Conservation (phyloP, 78 protist species). For the Isochrysis galbana region DNA sequence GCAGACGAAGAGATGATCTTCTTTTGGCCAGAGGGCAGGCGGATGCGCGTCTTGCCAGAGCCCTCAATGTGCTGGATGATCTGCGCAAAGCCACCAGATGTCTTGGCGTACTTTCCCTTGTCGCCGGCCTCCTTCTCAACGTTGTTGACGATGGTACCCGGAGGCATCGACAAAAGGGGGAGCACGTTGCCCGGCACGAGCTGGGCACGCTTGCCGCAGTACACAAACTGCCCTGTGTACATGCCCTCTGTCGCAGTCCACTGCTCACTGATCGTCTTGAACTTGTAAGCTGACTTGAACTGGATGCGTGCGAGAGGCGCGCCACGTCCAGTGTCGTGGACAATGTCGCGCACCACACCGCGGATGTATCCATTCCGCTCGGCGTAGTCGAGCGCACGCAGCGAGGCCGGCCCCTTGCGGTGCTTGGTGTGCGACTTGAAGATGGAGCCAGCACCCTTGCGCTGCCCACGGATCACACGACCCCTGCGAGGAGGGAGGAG, state of each 20-base stretch:
- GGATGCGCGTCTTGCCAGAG: slow-evolving; percentile 87
- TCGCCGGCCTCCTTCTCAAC: slow-evolving; percentile 94
- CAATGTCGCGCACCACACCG: slow-evolving; percentile 86
- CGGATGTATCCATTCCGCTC: slow-evolving; percentile 96
- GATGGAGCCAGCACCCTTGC: slow-evolving; percentile 70
- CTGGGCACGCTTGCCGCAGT: slow-evolving; percentile 91
- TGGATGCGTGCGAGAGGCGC: slow-evolving; percentile 97
- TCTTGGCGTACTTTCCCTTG: slow-evolving; percentile 86
- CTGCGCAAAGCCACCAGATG: slow-evolving; percentile 97
- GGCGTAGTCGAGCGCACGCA: slow-evolving; percentile 93
- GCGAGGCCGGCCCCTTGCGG: slow-evolving; percentile 93
- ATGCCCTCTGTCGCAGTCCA: slow-evolving; percentile 98
- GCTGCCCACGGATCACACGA: slow-evolving; percentile 54
- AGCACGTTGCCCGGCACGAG: slow-evolving; percentile 96
- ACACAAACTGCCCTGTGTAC: slow-evolving; percentile 98
- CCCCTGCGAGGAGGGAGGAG: too few relatives aligned
- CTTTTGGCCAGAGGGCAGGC: slow-evolving; percentile 96
- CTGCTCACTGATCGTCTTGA: slow-evolving; percentile 65
- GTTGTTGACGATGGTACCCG: slow-evolving; percentile 98
- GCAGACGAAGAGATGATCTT: slow-evolving; percentile 80
- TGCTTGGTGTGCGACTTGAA: slow-evolving; percentile 82
- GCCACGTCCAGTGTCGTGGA: slow-evolving; percentile 99
- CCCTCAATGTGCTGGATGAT: slow-evolving; percentile 94
- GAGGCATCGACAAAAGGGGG: slow-evolving; percentile 92
- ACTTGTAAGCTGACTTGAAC: slow-evolving; percentile 92